Conservation (phyloP, 148 eudicot species). For the Diospyros lotus region DNA sequence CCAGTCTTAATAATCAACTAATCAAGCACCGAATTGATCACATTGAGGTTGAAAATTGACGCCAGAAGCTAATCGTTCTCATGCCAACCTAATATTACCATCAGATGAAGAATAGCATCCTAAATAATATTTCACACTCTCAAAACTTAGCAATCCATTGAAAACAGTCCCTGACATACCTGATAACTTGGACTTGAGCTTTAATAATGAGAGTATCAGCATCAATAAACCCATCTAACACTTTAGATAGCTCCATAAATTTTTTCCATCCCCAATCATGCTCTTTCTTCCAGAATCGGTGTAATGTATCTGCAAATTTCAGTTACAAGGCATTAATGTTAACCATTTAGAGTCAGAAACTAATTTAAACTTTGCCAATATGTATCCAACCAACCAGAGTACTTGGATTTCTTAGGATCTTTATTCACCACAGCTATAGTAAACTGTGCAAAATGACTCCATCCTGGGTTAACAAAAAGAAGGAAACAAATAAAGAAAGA, state of each 20-base stretch:
- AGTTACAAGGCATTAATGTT: slow-evolving; percentile 1
- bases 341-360: slow-evolving; percentile 8
- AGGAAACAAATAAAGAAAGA: too few species aligned
- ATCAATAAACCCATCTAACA: slow-evolving; percentile 80
- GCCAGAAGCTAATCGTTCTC: too few species aligned
- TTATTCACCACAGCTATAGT: slow-evolving; percentile 92
- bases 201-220: slow-evolving; percentile 66
- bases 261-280: slow-evolving; percentile 99
- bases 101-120: neutral
- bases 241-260: slow-evolving; percentile 82
- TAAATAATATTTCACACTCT: neutral
- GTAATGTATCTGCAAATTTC: slow-evolving; percentile 62
- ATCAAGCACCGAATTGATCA: neutral
- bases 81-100: neutral
- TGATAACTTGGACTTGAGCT: slow-evolving; percentile 93
- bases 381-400: slow-evolving; percentile 54
- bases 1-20: neutral
- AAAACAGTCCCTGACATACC: slow-evolving; percentile 31
- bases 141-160: neutral
- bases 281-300: slow-evolving; percentile 94
- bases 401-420: slow-evolving; percentile 83
- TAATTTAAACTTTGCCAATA: neutral
- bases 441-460: slow-evolving; percentile 97
- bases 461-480: slow-evolving; percentile 41
- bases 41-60: neutral